Percentiles rank a stretch among this genome's conserved stretches.
These are phyloP conservation scores for Ophiostoma pallidulum DNA, from an alignment of 2,329 filamentous ascomycete genomes.

Conservation along the genomic window DNA sequence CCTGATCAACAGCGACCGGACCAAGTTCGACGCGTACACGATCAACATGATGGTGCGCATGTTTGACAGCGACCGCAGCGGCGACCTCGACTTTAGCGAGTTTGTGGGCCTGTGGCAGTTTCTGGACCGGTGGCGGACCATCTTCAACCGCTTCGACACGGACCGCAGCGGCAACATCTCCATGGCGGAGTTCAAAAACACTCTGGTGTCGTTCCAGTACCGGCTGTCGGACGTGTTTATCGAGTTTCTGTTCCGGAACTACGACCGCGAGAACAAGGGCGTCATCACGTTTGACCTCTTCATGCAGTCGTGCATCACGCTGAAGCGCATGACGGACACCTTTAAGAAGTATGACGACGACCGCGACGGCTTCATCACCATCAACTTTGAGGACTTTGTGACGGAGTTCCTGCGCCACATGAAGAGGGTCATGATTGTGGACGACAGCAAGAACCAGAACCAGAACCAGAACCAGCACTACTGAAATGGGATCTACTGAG, in stretches of 20 bases:
- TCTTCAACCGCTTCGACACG: slow-evolving; percentile 91
- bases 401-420: slow-evolving; percentile 57
- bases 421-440: slow-evolving; percentile 25
- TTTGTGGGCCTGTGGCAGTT: slow-evolving; percentile 97
- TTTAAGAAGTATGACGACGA: slow-evolving; percentile 99
- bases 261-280: slow-evolving; percentile 65
- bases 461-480: too few species aligned
- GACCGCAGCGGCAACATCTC: slow-evolving; percentile 83
- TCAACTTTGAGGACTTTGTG: slow-evolving; percentile 75
- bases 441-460: slow-evolving; percentile 5
- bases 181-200: slow-evolving; percentile 78
- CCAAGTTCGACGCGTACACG: slow-evolving; percentile 82
- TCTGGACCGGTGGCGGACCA: slow-evolving; percentile 81
- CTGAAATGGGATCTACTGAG: too few species aligned
- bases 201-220: slow-evolving; percentile 88
- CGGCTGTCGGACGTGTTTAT: slow-evolving; percentile 78
- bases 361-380: slow-evolving; percentile 81
- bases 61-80: slow-evolving; percentile 89
- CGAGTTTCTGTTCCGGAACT: slow-evolving; percentile 74
- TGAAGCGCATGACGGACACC: slow-evolving; percentile 98
- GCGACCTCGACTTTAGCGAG: slow-evolving; percentile 87
- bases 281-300: slow-evolving; percentile 91
- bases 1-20: slow-evolving; percentile 93
- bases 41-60: slow-evolving; percentile 99
- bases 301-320: slow-evolving; percentile 90